Conservation (phyloP, 495 filamentous ascomycete species). For the Lophiostoma macrostomum region DNA sequence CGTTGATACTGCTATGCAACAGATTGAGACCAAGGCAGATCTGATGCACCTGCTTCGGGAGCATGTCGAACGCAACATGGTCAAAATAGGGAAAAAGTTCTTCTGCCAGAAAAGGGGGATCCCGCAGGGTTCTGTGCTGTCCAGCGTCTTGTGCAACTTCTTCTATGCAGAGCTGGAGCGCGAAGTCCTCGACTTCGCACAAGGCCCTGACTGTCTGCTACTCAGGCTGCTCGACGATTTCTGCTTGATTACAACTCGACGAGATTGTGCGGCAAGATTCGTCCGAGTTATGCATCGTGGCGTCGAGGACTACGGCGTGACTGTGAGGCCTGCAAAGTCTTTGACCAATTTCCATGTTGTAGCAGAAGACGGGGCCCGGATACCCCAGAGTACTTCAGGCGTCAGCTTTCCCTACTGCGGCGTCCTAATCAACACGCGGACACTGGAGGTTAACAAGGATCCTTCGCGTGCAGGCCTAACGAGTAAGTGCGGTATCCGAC, state of each 20-base stretch:
- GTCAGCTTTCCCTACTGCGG: slow-evolving; percentile 84
- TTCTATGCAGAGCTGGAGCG: slow-evolving; percentile 87
- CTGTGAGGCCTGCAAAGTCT: slow-evolving; percentile 72
- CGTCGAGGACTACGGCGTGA: slow-evolving; percentile 72
- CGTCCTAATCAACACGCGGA: slow-evolving; percentile 66
- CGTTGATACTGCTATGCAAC: slow-evolving; percentile 58
- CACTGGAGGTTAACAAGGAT: slow-evolving; percentile 70
- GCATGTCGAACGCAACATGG: slow-evolving; percentile 77
- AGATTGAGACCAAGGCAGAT: slow-evolving; percentile 51
- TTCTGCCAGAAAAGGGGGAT: slow-evolving; percentile 87
- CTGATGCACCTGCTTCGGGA: slow-evolving; percentile 69
- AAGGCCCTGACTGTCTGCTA: slow-evolving; percentile 59
- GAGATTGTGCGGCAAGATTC: slow-evolving; percentile 63
- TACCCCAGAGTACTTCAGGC: slow-evolving; percentile 27
- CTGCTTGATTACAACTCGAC: slow-evolving; percentile 73
- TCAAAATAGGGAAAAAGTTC: slow-evolving; percentile 86
- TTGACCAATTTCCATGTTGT: slow-evolving; percentile 75
- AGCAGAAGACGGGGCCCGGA: slow-evolving; percentile 3
- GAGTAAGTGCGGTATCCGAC: slow-evolving; percentile 39
- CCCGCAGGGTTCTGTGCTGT: slow-evolving; percentile 87
- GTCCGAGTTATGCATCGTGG: slow-evolving; percentile 75
- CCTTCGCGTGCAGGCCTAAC: slow-evolving; percentile 48
- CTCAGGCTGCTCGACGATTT: slow-evolving; percentile 90
- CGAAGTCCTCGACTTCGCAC: slow-evolving; percentile 63
- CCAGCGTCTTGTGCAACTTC: slow-evolving; percentile 83